These are phyloP conservation scores for Claviceps cyperi DNA, from an alignment of 2,329 filamentous ascomycete species.

Conservation along the genomic window DNA sequence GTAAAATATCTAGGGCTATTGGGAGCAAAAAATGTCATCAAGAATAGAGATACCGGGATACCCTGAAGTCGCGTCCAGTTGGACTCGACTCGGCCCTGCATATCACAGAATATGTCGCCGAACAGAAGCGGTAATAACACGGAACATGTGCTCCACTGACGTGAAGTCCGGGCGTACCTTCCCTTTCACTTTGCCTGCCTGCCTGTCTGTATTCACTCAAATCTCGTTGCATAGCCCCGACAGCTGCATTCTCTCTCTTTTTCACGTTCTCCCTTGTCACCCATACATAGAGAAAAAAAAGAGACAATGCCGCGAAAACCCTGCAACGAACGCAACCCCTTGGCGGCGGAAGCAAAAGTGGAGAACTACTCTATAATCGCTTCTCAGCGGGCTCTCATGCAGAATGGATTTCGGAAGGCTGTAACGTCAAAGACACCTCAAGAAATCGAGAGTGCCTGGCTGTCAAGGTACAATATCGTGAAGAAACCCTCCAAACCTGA, in stretches of 20 bases:
- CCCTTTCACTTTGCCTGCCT: not conserved
- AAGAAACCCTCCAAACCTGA: not conserved
- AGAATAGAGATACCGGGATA: no score
- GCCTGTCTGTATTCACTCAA: not conserved
- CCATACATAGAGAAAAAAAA: not conserved
- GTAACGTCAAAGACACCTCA: constrained; percentile 6
- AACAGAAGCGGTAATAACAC: not conserved
- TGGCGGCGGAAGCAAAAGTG: not conserved
- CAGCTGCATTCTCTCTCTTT: not conserved
- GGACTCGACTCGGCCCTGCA: no score
- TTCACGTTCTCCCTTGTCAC: not conserved
- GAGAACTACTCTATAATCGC: constrained; percentile 7
- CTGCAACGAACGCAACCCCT: not conserved
- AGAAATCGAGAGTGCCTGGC: constrained; percentile 5
- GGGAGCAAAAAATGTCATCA: not conserved
- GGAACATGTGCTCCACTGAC: not conserved
- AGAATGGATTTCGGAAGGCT: constrained; percentile 8
- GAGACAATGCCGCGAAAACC: not conserved
- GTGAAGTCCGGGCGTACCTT: not conserved
- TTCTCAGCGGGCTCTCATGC: constrained; percentile 6
- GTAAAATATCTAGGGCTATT: not conserved
- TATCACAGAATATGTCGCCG: not conserved
- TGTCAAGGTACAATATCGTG: not conserved
- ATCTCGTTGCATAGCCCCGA: not conserved
- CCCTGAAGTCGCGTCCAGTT: no score